These are phyloP conservation scores for Leishmania mexicana DNA, from an alignment of 208 protist genomes.

Conservation along the genomic window DNA sequence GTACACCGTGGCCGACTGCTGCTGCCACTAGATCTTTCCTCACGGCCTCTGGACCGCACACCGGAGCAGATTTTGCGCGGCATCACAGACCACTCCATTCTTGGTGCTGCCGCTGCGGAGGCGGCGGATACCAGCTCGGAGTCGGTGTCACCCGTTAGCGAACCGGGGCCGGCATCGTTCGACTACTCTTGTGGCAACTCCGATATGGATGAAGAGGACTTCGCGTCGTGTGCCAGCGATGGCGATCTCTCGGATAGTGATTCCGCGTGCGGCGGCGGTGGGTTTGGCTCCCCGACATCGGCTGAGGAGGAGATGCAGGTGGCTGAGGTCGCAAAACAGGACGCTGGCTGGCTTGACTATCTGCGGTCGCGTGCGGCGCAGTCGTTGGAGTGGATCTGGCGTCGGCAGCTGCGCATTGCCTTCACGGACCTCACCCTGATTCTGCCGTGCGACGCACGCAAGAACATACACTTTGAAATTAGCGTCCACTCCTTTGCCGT, in stretches of 20 bases:
- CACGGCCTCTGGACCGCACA: conserved; percentile 30
- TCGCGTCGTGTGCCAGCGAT: conserved; percentile 71
- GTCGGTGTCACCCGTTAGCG: conserved; percentile 14
- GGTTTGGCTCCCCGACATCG: conserved; percentile 22
- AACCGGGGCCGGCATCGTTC: conserved; percentile 9
- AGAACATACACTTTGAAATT: conserved; percentile 43
- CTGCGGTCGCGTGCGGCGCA: conserved; percentile 38
- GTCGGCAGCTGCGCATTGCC: conserved; percentile 57
- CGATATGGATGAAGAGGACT: conserved; percentile 40
- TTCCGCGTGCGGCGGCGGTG: conserved; percentile 15
- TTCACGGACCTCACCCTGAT: conserved; percentile 45
- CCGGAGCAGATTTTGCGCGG: conserved; percentile 50
- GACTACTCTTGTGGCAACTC: conserved; percentile 20
- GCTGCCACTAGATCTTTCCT: conserved; percentile 41
- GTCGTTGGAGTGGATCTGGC: conserved; percentile 73
- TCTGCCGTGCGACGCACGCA: conserved; percentile 47
- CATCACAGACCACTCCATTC: conserved; percentile 58
- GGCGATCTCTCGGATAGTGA: conserved; percentile 40
- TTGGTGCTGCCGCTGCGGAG: conserved; percentile 35
- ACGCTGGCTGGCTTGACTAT: conserved; percentile 49
- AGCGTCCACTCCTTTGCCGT: conserved; percentile 42
- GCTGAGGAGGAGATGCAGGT: conserved; percentile 9
- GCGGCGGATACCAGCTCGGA: conserved; percentile 13
- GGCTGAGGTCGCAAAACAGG: neutral
- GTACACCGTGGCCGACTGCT: conserved; percentile 30